Conservation (phyloP, 2,329 filamentous ascomycete species). For the Fusarium gaditjirri region DNA sequence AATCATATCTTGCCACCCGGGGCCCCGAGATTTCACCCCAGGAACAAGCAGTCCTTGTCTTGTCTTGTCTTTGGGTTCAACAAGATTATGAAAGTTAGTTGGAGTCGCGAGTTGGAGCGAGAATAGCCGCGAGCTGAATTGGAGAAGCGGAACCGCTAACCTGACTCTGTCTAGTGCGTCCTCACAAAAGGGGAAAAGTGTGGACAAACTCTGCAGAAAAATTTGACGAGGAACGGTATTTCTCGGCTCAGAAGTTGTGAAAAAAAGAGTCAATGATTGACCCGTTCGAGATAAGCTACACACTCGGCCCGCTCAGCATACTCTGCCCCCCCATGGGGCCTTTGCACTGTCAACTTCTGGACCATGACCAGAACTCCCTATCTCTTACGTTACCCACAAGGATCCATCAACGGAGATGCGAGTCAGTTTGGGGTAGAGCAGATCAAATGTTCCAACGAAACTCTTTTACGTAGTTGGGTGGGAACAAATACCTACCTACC, state of each 20-base stretch:
- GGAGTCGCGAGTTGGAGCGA: constrained; percentile 15
- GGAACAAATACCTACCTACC: constrained; percentile 1
- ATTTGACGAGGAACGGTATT: constrained; percentile 19
- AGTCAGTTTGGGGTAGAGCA: constrained; percentile 33
- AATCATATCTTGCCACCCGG: constrained; percentile 19
- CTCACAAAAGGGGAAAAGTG: neutral
- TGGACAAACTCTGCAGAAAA: constrained; percentile 27
- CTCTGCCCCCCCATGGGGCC: constrained; percentile 19
- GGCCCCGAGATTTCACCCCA: constrained; percentile 25
- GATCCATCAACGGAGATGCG: constrained; percentile 33
- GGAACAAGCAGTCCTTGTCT: neutral
- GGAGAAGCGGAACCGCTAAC: constrained; percentile 22
- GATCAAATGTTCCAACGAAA: constrained; percentile 23
- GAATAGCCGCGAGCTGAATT: constrained; percentile 26
- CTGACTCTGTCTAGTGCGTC: neutral
- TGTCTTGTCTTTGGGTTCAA: neutral
- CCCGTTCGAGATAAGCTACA: constrained; percentile 26
- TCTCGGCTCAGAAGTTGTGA: constrained; percentile 8
- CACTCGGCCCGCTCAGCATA: constrained; percentile 16
- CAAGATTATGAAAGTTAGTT: constrained; percentile 11
- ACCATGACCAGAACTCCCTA: neutral
- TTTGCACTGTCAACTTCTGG: neutral
- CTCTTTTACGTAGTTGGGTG: constrained; percentile 26
- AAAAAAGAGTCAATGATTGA: neutral
- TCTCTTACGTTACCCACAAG: constrained; percentile 12